phyloP scores from a whole-genome alignment of 1,284 basidiomycete genomes.

The Apiotrichum domesticum region DNA sequence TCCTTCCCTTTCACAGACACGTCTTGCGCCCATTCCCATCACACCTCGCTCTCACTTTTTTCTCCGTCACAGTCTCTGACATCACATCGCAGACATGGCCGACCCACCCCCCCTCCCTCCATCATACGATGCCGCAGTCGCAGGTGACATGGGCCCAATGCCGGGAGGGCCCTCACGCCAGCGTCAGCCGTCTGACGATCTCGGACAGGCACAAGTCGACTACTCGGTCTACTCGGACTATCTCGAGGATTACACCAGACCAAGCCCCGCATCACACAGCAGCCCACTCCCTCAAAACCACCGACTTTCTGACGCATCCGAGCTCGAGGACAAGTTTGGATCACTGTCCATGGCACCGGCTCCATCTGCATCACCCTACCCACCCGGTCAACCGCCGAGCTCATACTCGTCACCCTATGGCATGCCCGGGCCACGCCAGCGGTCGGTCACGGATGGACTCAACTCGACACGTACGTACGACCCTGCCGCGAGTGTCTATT shows the following conservation, averaged over 20 bases:
- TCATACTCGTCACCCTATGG: conserved; percentile 9
- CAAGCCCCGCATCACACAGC: not conserved
- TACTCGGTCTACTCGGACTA: conserved; percentile 1
- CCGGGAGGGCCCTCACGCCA: not conserved
- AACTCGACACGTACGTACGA: conserved; percentile 13
- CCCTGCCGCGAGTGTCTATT: conserved; percentile 42
- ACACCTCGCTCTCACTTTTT: not conserved
- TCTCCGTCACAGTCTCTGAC: not conserved
- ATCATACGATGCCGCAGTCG: conserved; percentile 10
- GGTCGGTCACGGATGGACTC: conserved; percentile 22
- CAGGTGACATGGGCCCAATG: not conserved
- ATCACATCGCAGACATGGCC: conserved; percentile 7
- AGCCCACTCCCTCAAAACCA: not conserved
- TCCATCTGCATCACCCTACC: not conserved
- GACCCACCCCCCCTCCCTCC: conserved; percentile 7
- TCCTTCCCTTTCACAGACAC: not conserved
- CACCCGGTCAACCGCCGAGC: not conserved
- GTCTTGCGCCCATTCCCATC: not conserved
- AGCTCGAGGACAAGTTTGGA: conserved; percentile 2
- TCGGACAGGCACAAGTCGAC: not conserved
- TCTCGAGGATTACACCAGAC: not conserved
- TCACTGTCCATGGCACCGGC: not conserved
- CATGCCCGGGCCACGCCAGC: conserved; percentile 13
- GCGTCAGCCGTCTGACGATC: not conserved
- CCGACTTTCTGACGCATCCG: not conserved